These are phyloP conservation scores for Ehretia macrophylla DNA, from an alignment of 257 asterid genomes.

Conservation along the genomic window DNA sequence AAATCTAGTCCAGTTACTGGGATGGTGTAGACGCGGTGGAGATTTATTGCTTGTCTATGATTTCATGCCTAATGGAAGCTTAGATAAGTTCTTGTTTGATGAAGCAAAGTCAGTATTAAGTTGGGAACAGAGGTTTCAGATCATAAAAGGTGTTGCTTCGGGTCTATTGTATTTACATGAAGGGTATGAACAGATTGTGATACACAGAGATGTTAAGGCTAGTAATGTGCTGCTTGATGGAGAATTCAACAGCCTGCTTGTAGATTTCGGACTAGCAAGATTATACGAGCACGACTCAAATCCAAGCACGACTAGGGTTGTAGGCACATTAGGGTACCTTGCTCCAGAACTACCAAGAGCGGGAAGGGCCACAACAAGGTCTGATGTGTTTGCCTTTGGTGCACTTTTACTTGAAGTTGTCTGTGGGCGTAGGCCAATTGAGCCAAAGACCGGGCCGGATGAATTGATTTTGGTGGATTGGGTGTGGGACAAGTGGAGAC, in stretches of 20 bases:
- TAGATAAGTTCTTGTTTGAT: slow-evolving; percentile 45
- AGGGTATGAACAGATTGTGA: slow-evolving; percentile 56
- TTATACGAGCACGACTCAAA: slow-evolving; percentile 50
- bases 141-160: slow-evolving; percentile 60
- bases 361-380: slow-evolving; percentile 45
- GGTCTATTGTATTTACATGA: slow-evolving; percentile 63
- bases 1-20: slow-evolving; percentile 54
- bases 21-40: slow-evolving; percentile 56
- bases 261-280: slow-evolving; percentile 61
- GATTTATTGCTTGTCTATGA: slow-evolving; percentile 67
- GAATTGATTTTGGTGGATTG: slow-evolving; percentile 41
- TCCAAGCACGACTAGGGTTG: slow-evolving; percentile 52
- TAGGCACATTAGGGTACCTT: slow-evolving; percentile 62
- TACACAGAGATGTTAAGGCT: slow-evolving; percentile 58
- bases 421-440: slow-evolving; percentile 58
- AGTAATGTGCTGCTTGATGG: slow-evolving; percentile 55
- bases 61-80: slow-evolving; percentile 67
- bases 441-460: slow-evolving; percentile 20
- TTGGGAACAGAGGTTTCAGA: slow-evolving; percentile 57
- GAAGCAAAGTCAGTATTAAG: slow-evolving; percentile 24
- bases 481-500: slow-evolving; percentile 41
- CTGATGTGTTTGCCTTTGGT: slow-evolving; percentile 57
- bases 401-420: slow-evolving; percentile 57
- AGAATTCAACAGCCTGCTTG: slow-evolving; percentile 43
- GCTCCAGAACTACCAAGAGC: slow-evolving; percentile 57